Evolutionary conservation across 768 basidiomycete genomes (phyloP), one percentile per base, ranked within the genome.

Genomic region (Tulasnella sp.): DNA sequence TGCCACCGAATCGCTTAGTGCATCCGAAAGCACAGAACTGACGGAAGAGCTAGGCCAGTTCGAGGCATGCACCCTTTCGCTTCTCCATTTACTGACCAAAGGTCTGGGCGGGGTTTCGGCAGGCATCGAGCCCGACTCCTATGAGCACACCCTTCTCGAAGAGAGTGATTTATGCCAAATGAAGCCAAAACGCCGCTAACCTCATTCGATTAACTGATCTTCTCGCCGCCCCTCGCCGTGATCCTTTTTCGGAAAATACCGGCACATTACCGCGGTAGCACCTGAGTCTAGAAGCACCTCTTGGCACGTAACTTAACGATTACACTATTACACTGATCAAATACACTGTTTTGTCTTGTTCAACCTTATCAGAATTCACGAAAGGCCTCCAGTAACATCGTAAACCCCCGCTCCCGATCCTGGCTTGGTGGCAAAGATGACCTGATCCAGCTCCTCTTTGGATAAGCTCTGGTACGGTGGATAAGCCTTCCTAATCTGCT

Each of bases 361-460:
- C 61, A 67, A 67, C 61, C 72, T 42, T 73, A 73, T 48, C 46
- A 75, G 74, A 48, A 46, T 75, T 75, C 69, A 39, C 6, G 26
- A 88, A 90, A 72, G 37, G 39, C 71, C 71, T 46, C 39, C 75
- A 40, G 46, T 18, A 26, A 76, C 75, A 11, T 57, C 75, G 75
- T 81, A 82, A 93, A 93, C 90, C 84, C 91, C 93, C 20, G 93
- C 94, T 9, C 94, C 94, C 78, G 87, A 89, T 78, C 93, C 92
- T 9, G 94, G 94, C 81, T 90, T 90, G 7, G 94, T 96, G 35
- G 92, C 92, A 83, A 96, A 95, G 72, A 94, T 89, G 15, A 88
- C 91, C 79, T 92, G 90, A 48, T 84, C 84, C 57, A 96, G 82
- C 69, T 86, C 85, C 35, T 90, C 90, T 16, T 88, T 88, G 76